Conservation (phyloP, 1,139 yeast genomes). For the Scheffersomyces lignicola region DNA sequence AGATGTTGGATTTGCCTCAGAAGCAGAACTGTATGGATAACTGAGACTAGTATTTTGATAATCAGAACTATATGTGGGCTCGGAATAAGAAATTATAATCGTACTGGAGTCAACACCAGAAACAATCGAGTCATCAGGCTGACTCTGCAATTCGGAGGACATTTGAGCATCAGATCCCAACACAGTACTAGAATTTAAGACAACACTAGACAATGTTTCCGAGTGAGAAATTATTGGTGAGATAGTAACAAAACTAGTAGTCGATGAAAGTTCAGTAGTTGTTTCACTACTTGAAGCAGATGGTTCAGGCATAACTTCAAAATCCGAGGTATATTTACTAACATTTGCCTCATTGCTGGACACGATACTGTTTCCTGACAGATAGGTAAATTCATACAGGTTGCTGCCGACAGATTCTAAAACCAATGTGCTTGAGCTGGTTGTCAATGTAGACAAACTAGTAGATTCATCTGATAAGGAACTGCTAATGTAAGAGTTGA, state of each 20-base stretch:
- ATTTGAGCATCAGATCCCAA: neutral
- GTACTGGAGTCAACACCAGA: too few relatives aligned
- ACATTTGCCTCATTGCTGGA: too few relatives aligned
- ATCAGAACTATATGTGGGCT: neutral
- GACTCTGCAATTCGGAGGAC: neutral
- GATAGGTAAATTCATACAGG: too few relatives aligned
- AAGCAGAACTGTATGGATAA: neutral
- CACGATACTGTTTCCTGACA: too few relatives aligned
- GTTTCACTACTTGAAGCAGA: neutral
- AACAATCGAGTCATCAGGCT: too few relatives aligned
- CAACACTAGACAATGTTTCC: too few relatives aligned
- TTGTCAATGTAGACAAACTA: too few relatives aligned
- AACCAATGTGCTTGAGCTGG: too few relatives aligned
- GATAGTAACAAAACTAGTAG: neutral
- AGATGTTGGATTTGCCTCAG: neutral
- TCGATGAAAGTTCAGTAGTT: neutral
- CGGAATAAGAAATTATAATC: neutral
- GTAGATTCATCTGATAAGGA: conserved; percentile 1
- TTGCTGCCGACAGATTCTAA: too few relatives aligned
- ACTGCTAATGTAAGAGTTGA: conserved; percentile 1
- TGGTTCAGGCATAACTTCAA: neutral
- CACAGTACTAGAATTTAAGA: neutral
- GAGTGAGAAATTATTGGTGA: too few relatives aligned
- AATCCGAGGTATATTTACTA: too few relatives aligned
- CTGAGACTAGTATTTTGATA: neutral